These are phyloP conservation scores for Alternaria sp. DNA, from an alignment of 2,329 filamentous ascomycete species.

Conservation along the genomic window DNA sequence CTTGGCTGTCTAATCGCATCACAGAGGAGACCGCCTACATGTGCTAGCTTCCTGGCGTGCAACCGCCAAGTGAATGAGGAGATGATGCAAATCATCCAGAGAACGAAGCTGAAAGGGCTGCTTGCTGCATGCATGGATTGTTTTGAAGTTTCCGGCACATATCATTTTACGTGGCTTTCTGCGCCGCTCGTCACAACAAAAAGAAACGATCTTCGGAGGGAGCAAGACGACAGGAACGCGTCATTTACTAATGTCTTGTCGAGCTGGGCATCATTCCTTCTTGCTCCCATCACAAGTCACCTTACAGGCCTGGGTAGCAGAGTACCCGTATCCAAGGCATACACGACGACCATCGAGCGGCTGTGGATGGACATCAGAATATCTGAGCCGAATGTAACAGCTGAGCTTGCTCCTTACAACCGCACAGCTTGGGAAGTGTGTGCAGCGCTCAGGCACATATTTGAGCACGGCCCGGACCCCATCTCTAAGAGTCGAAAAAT, in stretches of 20 bases:
- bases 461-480: constrained; percentile 35
- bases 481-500: constrained; percentile 12
- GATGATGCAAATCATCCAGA: constrained; percentile 30
- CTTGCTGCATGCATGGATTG: constrained; percentile 37
- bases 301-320: not conserved
- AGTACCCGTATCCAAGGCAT: not conserved
- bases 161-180: constrained; percentile 42
- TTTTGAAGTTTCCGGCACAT: constrained; percentile 35
- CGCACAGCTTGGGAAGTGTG: constrained; percentile 44
- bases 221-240: not conserved
- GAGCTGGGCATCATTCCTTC: constrained; percentile 24
- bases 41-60: constrained; percentile 37
- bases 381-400: constrained; percentile 22
- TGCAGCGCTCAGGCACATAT: constrained; percentile 39
- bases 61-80: constrained; percentile 41
- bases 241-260: constrained; percentile 8
- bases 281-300: constrained; percentile 9
- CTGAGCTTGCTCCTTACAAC: constrained; percentile 20
- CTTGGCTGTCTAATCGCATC: constrained; percentile 35
- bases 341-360: constrained; percentile 28
- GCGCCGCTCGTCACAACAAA: constrained; percentile 36
- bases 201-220: not conserved
- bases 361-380: constrained; percentile 42
- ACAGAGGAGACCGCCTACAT: constrained; percentile 31
- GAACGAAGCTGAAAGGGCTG: constrained; percentile 21